Base-by-base conservation (phyloP, 176 grass and related monocot species). In the Secale cereale region DNA sequence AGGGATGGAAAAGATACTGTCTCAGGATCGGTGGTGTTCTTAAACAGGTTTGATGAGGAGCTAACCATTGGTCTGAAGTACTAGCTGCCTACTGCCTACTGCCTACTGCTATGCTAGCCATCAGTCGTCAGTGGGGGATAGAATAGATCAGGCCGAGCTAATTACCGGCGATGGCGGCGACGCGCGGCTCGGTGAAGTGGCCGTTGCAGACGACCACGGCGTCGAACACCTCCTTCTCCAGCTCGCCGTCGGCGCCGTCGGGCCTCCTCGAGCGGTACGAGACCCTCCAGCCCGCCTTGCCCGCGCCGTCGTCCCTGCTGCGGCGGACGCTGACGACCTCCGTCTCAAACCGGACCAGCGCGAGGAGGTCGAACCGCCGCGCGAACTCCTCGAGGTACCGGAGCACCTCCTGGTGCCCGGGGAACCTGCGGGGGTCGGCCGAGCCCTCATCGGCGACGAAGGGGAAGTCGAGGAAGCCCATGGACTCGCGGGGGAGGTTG, bases 391-490 rank as follows among this genome's bases (percentile, higher is more conserved):
- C 36, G 19, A 94, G 75, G 30, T 94, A 91, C 5, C 86, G 66
- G 48, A 94, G 88, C 36, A 94, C 86, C 83, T 91, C 92, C 27
- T 26, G 19, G 35, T 91, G 92, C 7, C 78, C 86, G 0, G 92
- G 92, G 67, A 85, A 93, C 65, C 88, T 65, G 26, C 91, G 81
- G 7, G 78, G 37, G 29, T 93, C 88, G 16, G 27, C 85, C n/a
- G 39, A 27, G 65, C n/a, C n/a, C n/a, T n/a, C n/a, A n/a, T n/a
- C n/a, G n/a, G 82, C 41, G 64, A 10, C 45, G 82, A 95, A 98
- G 25, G 96, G 93, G 59, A 90, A 98, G 77, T 98, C 93, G 9
- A 92, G 66, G 82, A 94, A 98, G 10, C 91, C 91, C 96, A 98
- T 98, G 59, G 7, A 8, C 89, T 98, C 96, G 22, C 91, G 89